phyloP scores from a whole-genome alignment of 495 filamentous ascomycete genomes.

The Penicillium goetzii region DNA sequence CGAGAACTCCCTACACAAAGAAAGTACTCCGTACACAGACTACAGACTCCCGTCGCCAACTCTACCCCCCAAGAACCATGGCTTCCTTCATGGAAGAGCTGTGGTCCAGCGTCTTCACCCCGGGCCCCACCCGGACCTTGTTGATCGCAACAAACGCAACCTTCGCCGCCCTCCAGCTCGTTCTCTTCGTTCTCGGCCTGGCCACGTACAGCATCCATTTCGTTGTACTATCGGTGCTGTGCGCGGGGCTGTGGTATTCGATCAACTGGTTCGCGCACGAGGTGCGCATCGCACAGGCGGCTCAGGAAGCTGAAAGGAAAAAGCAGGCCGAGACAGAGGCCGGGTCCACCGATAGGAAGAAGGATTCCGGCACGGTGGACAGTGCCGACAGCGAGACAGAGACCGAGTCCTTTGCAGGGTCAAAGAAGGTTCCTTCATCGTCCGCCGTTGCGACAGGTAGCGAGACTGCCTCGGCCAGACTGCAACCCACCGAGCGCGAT shows the following conservation, averaged over 20 bases:
- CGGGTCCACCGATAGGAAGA: constrained; percentile 36
- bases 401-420: constrained; percentile 41
- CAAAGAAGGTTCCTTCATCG: constrained; percentile 20
- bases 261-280: constrained; percentile 97
- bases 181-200: constrained; percentile 75
- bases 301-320: constrained; percentile 55
- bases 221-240: constrained; percentile 73
- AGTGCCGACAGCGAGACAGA: constrained; percentile 54
- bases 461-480: constrained; percentile 31
- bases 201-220: constrained; percentile 91
- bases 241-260: constrained; percentile 80
- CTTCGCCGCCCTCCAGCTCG: constrained; percentile 80
- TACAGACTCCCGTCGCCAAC: constrained; percentile 2
- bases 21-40: too few relatives aligned
- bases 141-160: constrained; percentile 87
- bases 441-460: constrained; percentile 29
- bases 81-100: constrained; percentile 78
- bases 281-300: constrained; percentile 63
- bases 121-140: constrained; percentile 84
- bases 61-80: constrained; percentile 54
- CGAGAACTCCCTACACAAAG: neutral
- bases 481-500: constrained; percentile 37
- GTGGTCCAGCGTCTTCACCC: constrained; percentile 89
- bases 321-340: constrained; percentile 34
- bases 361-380: constrained; percentile 32